Base-by-base conservation (phyloP, 306 rosid genomes). In the Sesbania bispinosa region DNA sequence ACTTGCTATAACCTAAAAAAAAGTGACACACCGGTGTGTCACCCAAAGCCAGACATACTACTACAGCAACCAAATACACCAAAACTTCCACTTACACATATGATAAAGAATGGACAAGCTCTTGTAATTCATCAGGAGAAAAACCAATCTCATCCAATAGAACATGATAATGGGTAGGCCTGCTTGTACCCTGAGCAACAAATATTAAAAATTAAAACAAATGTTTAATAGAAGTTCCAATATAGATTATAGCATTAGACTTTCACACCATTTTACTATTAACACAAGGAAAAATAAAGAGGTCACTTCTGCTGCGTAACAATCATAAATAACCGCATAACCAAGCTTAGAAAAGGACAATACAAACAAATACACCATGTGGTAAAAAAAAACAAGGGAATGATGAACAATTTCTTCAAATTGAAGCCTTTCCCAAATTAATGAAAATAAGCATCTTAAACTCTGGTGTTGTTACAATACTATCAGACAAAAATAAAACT, bases 101-200 rank as follows among this genome's bases (percentile, higher is more conserved):
- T 1, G 99, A 95, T 0, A 95, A 76, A 1, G 97, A 89, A 74
- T 95, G 99, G 51, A 95, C 99, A 16, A 95, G 93, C 20, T 88
- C 96, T 58, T 95, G 96, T 0, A 95, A 84, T 53, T 95, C 99
- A 82, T 95, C 96, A 0, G 99, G 69, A 0, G 99, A 88, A 67
- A 95, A 88, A 1, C 96, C 96, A 58, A 91, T 55, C 35, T 95
- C 90, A 38, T 95, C 99, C 2, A 81, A 72, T 62, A 95, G 86
- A 48, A 92, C 89, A 61, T 95, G 99, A 35, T 91, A 95, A 66
- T 95, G 97, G 0, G 97, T 89, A 0, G 99, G 99, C 81, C 97
- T 88, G 3, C 86, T 89, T 0, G 99, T 95, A 16, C 99, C 99
- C 99, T 95, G 76, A 9, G 29, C 2, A 51, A 20, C 19, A 38